These are phyloP conservation scores for Rhodamnia rubescens DNA, from an alignment of 345 rosid species.

Conservation along the genomic window DNA sequence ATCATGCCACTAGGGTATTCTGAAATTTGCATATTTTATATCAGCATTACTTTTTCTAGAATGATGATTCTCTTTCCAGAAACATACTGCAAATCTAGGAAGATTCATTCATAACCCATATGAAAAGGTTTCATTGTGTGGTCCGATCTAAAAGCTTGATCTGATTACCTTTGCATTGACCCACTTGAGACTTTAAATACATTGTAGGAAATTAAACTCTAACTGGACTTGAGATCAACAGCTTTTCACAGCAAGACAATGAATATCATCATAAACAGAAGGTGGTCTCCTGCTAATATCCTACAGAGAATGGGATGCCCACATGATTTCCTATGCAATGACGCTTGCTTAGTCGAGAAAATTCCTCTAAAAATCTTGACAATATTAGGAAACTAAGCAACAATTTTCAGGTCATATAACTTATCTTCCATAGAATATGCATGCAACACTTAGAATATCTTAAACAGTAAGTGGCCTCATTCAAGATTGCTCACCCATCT, in stretches of 20 bases:
- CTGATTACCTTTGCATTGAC: neutral
- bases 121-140: neutral
- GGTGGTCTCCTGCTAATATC: neutral
- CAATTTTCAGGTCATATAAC: neutral
- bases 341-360: neutral
- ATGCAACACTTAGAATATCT: neutral
- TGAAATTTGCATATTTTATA: neutral
- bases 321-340: neutral
- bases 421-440: neutral
- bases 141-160: neutral
- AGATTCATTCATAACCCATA: neutral
- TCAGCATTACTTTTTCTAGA: neutral
- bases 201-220: neutral
- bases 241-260: neutral
- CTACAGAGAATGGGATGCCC: neutral
- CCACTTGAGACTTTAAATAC: neutral
- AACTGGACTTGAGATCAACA: neutral
- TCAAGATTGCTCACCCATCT: neutral
- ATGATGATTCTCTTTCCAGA: neutral
- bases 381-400: neutral
- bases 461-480: neutral
- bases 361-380: neutral
- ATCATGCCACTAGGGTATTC: neutral
- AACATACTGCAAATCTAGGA: neutral
- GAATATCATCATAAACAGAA: neutral